These are phyloP conservation scores for Xylaria castorea DNA, from an alignment of 495 filamentous ascomycete genomes.

Conservation along the genomic window DNA sequence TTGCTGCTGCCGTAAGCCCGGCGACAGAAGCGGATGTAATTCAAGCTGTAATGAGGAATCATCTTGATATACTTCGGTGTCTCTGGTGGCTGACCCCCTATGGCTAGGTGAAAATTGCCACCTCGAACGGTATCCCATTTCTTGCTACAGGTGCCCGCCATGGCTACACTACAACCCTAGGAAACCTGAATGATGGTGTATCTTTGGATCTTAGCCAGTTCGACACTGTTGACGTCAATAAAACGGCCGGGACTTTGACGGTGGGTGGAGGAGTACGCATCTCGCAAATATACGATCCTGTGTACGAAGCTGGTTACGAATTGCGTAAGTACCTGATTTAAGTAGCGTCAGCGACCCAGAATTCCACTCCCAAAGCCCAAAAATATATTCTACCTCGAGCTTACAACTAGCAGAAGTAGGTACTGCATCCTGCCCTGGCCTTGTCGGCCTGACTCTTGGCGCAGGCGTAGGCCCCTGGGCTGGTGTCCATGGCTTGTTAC, in stretches of 20 bases:
- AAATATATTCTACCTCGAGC: background rate
- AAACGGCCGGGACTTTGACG: conserved; percentile 28
- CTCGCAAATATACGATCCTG: conserved; percentile 30
- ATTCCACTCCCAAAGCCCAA: background rate
- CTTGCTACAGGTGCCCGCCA: conserved; percentile 42
- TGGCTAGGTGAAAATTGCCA: conserved; percentile 24
- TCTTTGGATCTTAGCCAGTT: conserved; percentile 41
- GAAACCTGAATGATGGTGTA: conserved; percentile 16
- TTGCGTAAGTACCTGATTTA: conserved; percentile 30
- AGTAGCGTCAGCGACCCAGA: background rate
- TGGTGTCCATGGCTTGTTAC: background rate
- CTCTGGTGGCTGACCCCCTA: background rate
- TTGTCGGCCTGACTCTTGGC: background rate
- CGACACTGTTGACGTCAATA: conserved; percentile 32
- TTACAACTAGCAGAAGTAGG: background rate
- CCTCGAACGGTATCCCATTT: conserved; percentile 33
- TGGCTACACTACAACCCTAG: conserved; percentile 28
- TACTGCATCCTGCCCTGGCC: background rate
- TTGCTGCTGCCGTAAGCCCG: background rate
- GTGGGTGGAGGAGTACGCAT: conserved; percentile 34
- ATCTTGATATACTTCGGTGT: background rate
- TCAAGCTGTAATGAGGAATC: background rate
- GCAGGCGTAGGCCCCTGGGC: background rate
- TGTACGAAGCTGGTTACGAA: conserved; percentile 36
- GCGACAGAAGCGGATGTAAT: background rate